Percentiles rank a stretch among this genome's conserved stretches.
Evolutionary conservation across 139 green algal species (phyloP).

Genomic region (Chlorella sp.): DNA sequence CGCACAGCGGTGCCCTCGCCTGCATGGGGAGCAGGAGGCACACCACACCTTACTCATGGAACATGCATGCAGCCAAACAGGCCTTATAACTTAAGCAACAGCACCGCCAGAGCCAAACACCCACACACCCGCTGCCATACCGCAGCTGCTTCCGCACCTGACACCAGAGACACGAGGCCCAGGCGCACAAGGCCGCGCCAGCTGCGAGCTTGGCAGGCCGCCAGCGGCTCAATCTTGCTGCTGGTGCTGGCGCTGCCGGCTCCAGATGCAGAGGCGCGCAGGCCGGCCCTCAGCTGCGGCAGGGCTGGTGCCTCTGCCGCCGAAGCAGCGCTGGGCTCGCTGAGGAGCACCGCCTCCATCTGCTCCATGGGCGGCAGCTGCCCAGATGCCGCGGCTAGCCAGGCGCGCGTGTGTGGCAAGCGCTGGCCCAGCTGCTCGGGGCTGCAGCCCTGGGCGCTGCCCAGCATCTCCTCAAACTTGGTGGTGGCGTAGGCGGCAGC

Average conservation of each 20-base stretch:
- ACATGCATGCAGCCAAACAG: no score
- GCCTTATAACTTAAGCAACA: no score
- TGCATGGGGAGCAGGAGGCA: no score
- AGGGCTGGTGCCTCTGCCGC: background rate
- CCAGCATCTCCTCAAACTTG: constrained; percentile 42
- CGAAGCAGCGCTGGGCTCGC: background rate
- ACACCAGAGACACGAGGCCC: constrained; percentile 71
- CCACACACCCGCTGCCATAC: no score
- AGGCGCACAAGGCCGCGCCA: constrained; percentile 72
- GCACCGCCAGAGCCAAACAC: no score
- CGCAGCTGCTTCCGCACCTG: constrained; percentile 42
- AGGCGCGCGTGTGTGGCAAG: constrained; percentile 53
- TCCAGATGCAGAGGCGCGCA: background rate
- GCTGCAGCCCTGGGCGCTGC: background rate
- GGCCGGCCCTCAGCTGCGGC: constrained; percentile 10
- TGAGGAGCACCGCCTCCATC: background rate
- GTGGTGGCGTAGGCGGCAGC: constrained; percentile 44
- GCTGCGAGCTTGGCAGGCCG: constrained; percentile 10
- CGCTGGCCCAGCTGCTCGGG: background rate
- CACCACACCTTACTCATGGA: no score
- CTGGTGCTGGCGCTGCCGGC: background rate
- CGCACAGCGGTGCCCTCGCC: constrained; percentile 38
- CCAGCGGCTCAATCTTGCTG: constrained; percentile 33
- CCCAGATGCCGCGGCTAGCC: constrained; percentile 52
- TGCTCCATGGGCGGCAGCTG: constrained; percentile 51